Evolutionary conservation across 495 filamentous ascomycete species (phyloP), one percentile per base, ranked within the genome.

Genomic region (Talaromyces wortmannii): DNA sequence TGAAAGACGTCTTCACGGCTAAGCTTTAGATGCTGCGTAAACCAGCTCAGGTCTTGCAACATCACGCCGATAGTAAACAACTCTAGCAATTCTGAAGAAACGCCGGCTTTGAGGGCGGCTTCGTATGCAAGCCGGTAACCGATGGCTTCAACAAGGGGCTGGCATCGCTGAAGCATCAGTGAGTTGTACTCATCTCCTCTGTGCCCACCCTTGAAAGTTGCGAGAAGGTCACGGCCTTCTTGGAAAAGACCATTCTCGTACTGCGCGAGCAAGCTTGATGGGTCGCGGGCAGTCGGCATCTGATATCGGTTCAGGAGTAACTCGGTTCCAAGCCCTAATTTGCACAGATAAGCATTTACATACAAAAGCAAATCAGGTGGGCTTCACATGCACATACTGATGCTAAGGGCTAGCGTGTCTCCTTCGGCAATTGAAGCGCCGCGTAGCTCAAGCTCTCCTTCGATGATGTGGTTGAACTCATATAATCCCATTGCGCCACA

Each of bases 291-390:
- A 2, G 60, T 55, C 4, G 70, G 70, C 0, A 70, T 32, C 40
- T 60, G 30, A 53, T 73, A 75, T 5, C 71, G 65, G 13, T 63
- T 67, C 8, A 70, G 57, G 12, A 75, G 62, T 2, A 75, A 50
- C 53, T 75, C 71, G 7, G 61, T 69, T 45, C 61, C 68, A 31
- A 74, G 62, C 1, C 68, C 65, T 70, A 40, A 2, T 36, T 32
- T 6, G 32, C 49, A 45, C 3, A 48, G 46, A 29, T 48, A 30
- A 30, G 46, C 23, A 48, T 16, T 2, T 23, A 23, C 23, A 23
- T 23, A 23, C 23, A 23, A 23, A 2, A 23, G 4, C 1, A 23
- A 23, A 23, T 4, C 23, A 23, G 23, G 23, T 23, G 23, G 23
- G 23, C 23, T 23, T 23, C 23, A 4, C 1, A 23, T 23, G 4